phyloP scores from a whole-genome alignment of 192 early-diverging fungal species.

The Haplosporangium gracile region DNA sequence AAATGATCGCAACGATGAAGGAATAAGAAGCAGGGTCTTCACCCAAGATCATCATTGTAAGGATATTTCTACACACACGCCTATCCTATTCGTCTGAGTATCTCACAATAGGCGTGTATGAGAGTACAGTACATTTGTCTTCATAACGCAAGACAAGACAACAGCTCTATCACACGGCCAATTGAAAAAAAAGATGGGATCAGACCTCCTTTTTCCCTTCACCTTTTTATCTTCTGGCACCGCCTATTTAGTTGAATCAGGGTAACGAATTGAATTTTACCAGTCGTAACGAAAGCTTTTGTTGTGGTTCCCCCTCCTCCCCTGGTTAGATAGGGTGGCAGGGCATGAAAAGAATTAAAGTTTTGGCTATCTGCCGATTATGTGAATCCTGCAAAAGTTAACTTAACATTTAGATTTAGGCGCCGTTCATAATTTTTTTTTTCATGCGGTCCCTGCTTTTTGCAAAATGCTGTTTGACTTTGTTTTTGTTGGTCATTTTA shows the following conservation, averaged over 20 bases:
- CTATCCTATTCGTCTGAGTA: no score
- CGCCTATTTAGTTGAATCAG: neutral
- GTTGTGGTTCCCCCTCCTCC: no score
- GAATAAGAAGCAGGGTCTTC: neutral
- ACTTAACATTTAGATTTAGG: neutral
- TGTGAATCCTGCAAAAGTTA: neutral
- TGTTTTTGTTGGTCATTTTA: neutral
- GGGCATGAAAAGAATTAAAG: neutral
- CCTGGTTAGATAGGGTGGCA: no score
- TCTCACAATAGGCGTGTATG: neutral
- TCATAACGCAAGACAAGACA: neutral
- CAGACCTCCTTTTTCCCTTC: slow-evolving; percentile 1
- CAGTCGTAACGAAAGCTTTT: no score
- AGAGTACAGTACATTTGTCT: neutral
- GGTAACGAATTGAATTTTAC: neutral
- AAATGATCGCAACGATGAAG: neutral
- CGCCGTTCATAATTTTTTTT: neutral
- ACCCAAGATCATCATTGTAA: neutral
- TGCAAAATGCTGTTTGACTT: neutral
- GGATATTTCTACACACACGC: no score
- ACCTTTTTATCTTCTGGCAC: neutral
- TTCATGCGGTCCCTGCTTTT: neutral
- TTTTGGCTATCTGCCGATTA: neutral
- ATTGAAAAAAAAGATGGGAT: neutral
- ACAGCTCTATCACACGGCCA: neutral